phyloP scores from a whole-genome alignment of 495 filamentous ascomycete species.

The Xylaria curta region DNA sequence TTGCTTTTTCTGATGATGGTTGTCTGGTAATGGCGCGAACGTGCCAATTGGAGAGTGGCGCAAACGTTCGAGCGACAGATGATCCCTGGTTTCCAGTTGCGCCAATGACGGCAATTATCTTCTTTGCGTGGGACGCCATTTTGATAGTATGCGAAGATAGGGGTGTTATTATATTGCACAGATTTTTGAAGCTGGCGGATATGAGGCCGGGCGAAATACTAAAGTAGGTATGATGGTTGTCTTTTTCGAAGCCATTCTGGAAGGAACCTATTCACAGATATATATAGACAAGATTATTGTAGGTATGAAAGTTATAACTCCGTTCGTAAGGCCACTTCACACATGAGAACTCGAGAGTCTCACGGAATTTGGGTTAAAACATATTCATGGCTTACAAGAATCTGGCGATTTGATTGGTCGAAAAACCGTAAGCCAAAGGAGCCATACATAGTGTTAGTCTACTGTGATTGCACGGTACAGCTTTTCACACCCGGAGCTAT shows the following conservation, averaged over 20 bases:
- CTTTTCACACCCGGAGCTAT: slow-evolving; percentile 15
- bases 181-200: background rate
- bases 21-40: slow-evolving; percentile 47
- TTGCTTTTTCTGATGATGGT: slow-evolving; percentile 29
- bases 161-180: background rate
- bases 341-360: background rate
- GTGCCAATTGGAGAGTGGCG: slow-evolving; percentile 36
- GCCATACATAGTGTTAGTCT: background rate
- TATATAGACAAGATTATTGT: slow-evolving; percentile 9
- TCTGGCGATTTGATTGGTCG: slow-evolving; percentile 23
- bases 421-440: slow-evolving; percentile 26
- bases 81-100: slow-evolving; percentile 48
- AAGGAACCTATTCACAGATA: background rate
- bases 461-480: background rate
- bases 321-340: background rate
- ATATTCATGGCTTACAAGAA: slow-evolving; percentile 16
- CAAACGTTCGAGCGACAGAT: slow-evolving; percentile 48
- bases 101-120: slow-evolving; percentile 38
- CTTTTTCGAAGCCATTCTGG: background rate
- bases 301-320: background rate
- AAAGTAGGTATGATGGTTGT: background rate
- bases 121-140: slow-evolving; percentile 23
- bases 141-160: background rate
- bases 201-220: background rate
- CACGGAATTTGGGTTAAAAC: background rate